These are phyloP conservation scores for Auriscalpium vulgare DNA, from an alignment of 768 basidiomycete species.

Conservation along the genomic window DNA sequence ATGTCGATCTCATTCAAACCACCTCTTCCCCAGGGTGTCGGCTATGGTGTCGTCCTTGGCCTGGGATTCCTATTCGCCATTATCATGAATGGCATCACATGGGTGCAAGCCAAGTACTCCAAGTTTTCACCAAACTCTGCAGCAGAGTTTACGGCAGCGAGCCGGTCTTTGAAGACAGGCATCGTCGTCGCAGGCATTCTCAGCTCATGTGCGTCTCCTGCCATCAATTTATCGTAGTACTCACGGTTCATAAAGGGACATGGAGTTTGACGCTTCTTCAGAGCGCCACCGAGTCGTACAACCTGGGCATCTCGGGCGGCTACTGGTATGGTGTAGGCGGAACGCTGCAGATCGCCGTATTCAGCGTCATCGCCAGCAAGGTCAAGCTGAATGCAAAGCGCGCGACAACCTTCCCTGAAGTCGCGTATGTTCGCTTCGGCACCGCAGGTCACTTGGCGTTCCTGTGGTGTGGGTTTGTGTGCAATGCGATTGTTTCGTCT, in stretches of 20 bases:
- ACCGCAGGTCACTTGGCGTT: conserved; percentile 22
- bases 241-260: conserved; percentile 21
- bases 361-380: conserved; percentile 20
- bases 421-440: conserved; percentile 25
- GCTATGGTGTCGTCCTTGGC: conserved; percentile 25
- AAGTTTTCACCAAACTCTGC: conserved; percentile 19
- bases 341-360: conserved; percentile 21
- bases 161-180: conserved; percentile 12
- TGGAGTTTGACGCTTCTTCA: conserved; percentile 25
- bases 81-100: conserved; percentile 22
- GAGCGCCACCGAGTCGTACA: conserved; percentile 20
- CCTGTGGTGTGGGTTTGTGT: conserved; percentile 17
- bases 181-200: conserved; percentile 9
- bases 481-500: conserved; percentile 26
- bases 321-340: conserved; percentile 24
- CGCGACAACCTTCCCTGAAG: conserved; percentile 30
- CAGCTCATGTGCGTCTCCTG: not conserved
- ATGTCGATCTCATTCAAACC: not conserved
- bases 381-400: conserved; percentile 28
- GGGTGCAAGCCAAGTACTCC: conserved; percentile 22
- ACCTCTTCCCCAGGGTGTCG: conserved; percentile 18
- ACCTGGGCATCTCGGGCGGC: conserved; percentile 19
- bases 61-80: conserved; percentile 23
- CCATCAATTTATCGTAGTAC: not conserved
- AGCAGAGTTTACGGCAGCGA: conserved; percentile 25